These are phyloP conservation scores for Penicillium soppii DNA, from an alignment of 495 filamentous ascomycete genomes.

Conservation along the genomic window DNA sequence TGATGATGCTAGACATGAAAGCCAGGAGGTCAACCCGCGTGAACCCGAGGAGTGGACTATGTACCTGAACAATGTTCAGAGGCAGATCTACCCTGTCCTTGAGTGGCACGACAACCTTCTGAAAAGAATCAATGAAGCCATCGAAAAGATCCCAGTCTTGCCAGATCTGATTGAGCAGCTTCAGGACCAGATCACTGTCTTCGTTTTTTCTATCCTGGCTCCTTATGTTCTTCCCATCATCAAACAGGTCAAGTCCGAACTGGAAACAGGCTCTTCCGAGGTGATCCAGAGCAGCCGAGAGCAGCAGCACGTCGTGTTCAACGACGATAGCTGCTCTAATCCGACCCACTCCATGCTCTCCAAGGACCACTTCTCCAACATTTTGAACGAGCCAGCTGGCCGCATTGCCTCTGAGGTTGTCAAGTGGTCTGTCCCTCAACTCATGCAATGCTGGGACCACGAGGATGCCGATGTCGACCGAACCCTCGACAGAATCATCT, in stretches of 20 bases:
- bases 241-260: constrained; percentile 77
- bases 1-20: constrained; percentile 48
- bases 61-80: constrained; percentile 63
- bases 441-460: constrained; percentile 85
- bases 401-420: constrained; percentile 74
- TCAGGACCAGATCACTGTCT: constrained; percentile 75
- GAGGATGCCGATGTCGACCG: constrained; percentile 64
- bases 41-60: constrained; percentile 73
- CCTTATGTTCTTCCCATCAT: constrained; percentile 85
- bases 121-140: constrained; percentile 69
- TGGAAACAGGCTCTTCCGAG: constrained; percentile 79
- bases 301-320: constrained; percentile 80
- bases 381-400: constrained; percentile 86
- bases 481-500: constrained; percentile 69
- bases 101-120: constrained; percentile 87
- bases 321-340: constrained; percentile 70
- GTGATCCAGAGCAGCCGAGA: constrained; percentile 77
- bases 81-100: constrained; percentile 79
- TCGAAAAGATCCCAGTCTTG: constrained; percentile 78
- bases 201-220: constrained; percentile 82
- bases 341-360: constrained; percentile 96
- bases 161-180: constrained; percentile 77
- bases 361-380: constrained; percentile 88
- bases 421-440: constrained; percentile 78
- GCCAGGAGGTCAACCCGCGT: constrained; percentile 61